Conservation (phyloP, 371 early-diverging fungal species). For the Apophysomyces trapeziformis region DNA sequence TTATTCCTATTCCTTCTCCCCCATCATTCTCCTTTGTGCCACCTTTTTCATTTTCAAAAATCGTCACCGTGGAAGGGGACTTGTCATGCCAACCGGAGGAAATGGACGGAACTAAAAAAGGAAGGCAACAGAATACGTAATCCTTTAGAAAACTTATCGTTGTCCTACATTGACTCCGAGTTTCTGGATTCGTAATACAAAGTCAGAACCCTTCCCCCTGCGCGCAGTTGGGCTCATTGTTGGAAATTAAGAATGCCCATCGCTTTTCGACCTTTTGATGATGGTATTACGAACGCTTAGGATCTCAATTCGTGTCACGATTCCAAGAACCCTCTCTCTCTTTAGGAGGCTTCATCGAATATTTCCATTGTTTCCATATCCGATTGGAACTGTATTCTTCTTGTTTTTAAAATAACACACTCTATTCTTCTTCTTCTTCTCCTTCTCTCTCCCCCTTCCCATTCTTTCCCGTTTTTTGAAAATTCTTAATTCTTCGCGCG, state of each 20-base stretch:
- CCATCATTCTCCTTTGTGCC: not conserved
- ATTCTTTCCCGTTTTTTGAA: too few species aligned
- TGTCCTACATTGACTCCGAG: conserved; percentile 12
- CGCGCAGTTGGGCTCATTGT: conserved; percentile 11
- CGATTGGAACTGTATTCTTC: not conserved
- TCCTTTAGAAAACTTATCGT: not conserved
- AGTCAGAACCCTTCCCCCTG: conserved; percentile 1
- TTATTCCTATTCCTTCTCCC: not conserved
- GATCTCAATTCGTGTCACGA: conserved; percentile 8
- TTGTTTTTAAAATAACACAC: not conserved
- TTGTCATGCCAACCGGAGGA: not conserved
- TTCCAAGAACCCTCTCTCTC: not conserved
- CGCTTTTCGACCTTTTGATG: not conserved
- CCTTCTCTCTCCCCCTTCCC: too few species aligned
- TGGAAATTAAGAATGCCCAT: conserved; percentile 6
- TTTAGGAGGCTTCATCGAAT: not conserved
- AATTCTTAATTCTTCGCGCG: not conserved
- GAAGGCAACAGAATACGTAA: not conserved
- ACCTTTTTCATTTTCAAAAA: not conserved
- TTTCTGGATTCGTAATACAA: conserved; percentile 1
- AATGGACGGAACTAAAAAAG: not conserved
- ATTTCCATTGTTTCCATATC: conserved; percentile 7
- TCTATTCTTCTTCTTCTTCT: not conserved
- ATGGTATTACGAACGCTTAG: conserved; percentile 5
- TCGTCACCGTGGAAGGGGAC: not conserved